These are phyloP conservation scores for Ceratobasidium sp. DNA, from an alignment of 1,284 basidiomycete species.

Conservation along the genomic window DNA sequence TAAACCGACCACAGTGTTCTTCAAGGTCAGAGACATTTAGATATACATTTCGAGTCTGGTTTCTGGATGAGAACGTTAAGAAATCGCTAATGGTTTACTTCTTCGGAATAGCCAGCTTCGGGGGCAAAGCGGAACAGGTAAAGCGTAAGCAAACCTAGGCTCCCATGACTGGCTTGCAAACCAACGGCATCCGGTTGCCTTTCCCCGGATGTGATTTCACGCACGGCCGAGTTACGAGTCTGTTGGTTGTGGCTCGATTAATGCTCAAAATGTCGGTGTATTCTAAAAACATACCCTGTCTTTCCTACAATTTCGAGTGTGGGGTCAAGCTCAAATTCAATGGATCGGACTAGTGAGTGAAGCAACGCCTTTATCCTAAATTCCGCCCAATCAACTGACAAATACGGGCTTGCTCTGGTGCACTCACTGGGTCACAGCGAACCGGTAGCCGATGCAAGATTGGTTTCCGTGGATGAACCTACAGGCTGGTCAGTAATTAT, in stretches of 20 bases:
- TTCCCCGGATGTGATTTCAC: conserved; percentile 26
- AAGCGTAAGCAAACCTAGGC: not conserved
- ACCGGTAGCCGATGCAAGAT: conserved; percentile 76
- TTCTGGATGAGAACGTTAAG: too few species aligned
- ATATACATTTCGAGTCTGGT: too few species aligned
- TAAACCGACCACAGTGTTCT: too few species aligned
- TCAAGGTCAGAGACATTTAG: too few species aligned
- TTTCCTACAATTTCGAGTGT: conserved; percentile 29
- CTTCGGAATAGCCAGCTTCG: too few species aligned
- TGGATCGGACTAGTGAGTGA: conserved; percentile 28
- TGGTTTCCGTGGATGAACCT: conserved; percentile 53
- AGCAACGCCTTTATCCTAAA: conserved; percentile 27
- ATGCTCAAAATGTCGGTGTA: not conserved
- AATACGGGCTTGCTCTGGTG: not conserved
- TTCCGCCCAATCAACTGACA: not conserved
- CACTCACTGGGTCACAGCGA: conserved; percentile 73
- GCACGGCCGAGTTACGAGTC: conserved; percentile 43
- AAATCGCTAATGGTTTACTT: too few species aligned
- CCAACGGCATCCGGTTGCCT: conserved; percentile 27
- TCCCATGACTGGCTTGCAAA: conserved; percentile 7
- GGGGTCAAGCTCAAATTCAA: conserved; percentile 36
- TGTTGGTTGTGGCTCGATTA: not conserved
- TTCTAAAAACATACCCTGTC: conserved; percentile 15
- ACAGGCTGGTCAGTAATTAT: not conserved
- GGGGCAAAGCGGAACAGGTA: too few species aligned